Evolutionary conservation across 2,329 filamentous ascomycete species (phyloP).

Genomic region (Kalmusia sp.): DNA sequence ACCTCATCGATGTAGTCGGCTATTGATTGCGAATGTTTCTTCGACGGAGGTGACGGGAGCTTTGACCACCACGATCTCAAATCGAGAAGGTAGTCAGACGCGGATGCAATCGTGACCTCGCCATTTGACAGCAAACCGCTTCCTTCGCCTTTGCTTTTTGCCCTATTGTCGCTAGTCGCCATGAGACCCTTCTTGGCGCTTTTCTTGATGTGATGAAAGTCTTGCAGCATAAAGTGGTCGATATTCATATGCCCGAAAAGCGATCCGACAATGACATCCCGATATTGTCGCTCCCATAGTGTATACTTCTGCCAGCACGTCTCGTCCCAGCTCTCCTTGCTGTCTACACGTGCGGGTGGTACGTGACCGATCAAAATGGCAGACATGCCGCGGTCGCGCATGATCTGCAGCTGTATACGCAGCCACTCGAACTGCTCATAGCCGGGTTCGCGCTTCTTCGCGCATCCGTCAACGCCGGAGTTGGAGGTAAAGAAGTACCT

Average conservation of each 20-base stretch:
- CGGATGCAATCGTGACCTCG: slow-evolving; percentile 70
- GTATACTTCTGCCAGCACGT: slow-evolving; percentile 98
- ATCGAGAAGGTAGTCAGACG: slow-evolving; percentile 80
- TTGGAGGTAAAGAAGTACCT: slow-evolving; percentile 92
- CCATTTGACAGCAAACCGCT: slow-evolving; percentile 42
- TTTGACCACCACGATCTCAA: slow-evolving; percentile 79
- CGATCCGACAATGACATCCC: slow-evolving; percentile 82
- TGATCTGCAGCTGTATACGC: slow-evolving; percentile 81
- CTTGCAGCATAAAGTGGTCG: slow-evolving; percentile 94
- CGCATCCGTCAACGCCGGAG: slow-evolving; percentile 90
- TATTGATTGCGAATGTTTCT: slow-evolving; percentile 19
- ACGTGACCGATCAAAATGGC: slow-evolving; percentile 95
- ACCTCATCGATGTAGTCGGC: slow-evolving; percentile 19
- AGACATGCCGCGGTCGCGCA: slow-evolving; percentile 87
- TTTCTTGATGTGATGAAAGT: slow-evolving; percentile 77
- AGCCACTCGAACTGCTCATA: slow-evolving; percentile 98
- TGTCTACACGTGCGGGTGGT: slow-evolving; percentile 83
- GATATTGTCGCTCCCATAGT: slow-evolving; percentile 86
- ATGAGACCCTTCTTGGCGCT: slow-evolving; percentile 54
- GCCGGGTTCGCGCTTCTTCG: slow-evolving; percentile 78
- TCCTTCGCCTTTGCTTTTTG: slow-evolving; percentile 52
- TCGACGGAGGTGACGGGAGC: slow-evolving; percentile 61
- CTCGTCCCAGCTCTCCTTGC: slow-evolving; percentile 92
- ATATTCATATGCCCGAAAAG: slow-evolving; percentile 98
- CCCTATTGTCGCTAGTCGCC: slow-evolving; percentile 37